Evolutionary conservation across 352 stramenopile species (phyloP).

Genomic region (Phytophthora sp.): DNA sequence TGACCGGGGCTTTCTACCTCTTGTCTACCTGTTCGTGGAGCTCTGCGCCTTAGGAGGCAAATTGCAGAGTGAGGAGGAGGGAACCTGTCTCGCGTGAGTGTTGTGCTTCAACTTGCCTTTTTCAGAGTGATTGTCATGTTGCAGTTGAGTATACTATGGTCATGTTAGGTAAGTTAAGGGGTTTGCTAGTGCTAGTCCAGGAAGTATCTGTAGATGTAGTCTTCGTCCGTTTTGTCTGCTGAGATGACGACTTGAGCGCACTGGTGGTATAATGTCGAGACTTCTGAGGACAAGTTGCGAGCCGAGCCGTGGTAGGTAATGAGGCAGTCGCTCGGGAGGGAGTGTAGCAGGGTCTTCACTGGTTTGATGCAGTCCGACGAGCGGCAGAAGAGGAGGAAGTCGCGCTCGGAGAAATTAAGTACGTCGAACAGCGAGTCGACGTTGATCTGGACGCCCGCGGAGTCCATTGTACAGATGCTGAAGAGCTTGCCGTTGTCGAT

Average conservation of each 20-base stretch:
- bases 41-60: conserved; percentile 13
- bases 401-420: conserved; percentile 16
- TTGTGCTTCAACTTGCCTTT: conserved; percentile 23
- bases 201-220: conserved; percentile 25
- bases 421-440: conserved; percentile 24
- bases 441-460: not conserved
- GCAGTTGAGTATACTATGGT: conserved; percentile 1
- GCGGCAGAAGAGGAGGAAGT: conserved; percentile 35
- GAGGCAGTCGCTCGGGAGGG: conserved; percentile 15
- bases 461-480: conserved; percentile 7
- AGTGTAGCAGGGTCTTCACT: conserved; percentile 12
- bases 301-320: conserved; percentile 10
- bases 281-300: conserved; percentile 4
- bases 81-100: not conserved
- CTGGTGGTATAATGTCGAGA: conserved; percentile 16
- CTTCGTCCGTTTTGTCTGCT: conserved; percentile 20
- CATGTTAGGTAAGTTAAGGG: too few species aligned
- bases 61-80: conserved; percentile 27
- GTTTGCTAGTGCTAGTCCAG: conserved; percentile 27
- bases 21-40: not conserved
- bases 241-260: conserved; percentile 12
- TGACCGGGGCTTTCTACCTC: too few species aligned
- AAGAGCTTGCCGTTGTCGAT: conserved; percentile 26
- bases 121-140: conserved; percentile 34
- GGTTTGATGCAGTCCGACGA: conserved; percentile 22